Conservation (phyloP, 768 basidiomycete species). For the Pleurotus cornucopiae region DNA sequence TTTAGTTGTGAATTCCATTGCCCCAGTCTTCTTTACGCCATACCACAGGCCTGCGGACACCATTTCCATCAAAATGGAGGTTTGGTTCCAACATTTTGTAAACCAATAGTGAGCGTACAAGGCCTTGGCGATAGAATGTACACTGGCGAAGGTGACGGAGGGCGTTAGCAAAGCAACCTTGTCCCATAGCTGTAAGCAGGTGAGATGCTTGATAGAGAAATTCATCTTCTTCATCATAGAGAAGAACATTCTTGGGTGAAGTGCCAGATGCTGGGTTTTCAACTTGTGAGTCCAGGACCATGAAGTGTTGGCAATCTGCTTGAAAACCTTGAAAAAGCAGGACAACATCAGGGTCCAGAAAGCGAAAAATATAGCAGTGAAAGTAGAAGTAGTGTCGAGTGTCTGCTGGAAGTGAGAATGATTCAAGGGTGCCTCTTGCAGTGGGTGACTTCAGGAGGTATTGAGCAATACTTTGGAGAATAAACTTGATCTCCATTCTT, state of each 20-base stretch:
- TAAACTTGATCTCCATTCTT: too few species aligned
- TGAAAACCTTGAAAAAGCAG: background rate
- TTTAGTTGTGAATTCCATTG: too few species aligned
- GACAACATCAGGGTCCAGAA: background rate
- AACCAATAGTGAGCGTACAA: background rate
- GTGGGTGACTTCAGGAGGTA: too few species aligned
- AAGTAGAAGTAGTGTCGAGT: background rate
- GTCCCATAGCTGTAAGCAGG: background rate
- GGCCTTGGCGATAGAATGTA: background rate
- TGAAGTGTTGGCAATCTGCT: background rate
- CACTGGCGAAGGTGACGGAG: background rate
- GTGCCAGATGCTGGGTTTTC: too few species aligned
- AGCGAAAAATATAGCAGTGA: background rate
- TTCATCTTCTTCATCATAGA: background rate
- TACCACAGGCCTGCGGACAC: background rate
- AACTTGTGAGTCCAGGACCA: too few species aligned
- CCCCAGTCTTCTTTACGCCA: background rate
- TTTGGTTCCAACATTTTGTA: background rate
- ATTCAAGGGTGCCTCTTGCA: too few species aligned
- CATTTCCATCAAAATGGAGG: background rate
- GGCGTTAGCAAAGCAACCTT: background rate
- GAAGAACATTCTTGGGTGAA: background rate
- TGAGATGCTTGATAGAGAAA: background rate
- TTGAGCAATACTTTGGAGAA: too few species aligned
- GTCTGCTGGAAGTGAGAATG: background rate